phyloP scores from a whole-genome alignment of 2,329 filamentous ascomycete species.

The Hyphodiscus sp. region DNA sequence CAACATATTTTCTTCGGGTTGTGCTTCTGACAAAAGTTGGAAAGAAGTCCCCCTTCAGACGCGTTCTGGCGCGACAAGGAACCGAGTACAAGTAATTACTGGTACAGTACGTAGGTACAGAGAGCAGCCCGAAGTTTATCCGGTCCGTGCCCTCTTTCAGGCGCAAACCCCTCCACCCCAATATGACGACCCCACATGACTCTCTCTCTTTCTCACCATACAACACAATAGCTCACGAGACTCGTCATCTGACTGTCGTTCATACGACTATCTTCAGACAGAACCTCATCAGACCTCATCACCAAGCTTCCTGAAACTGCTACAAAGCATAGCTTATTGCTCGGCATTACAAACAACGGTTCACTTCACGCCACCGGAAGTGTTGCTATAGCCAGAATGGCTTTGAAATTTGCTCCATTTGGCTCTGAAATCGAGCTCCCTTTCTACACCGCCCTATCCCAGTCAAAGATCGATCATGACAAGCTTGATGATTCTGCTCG shows the following conservation, averaged over 20 bases:
- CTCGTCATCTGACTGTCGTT: background rate
- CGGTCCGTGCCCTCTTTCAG: background rate
- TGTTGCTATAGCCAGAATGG: constrained; percentile 14
- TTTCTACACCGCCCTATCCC: constrained; percentile 90
- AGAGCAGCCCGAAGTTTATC: background rate
- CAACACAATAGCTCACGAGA: background rate
- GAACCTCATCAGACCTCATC: background rate
- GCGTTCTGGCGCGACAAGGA: background rate
- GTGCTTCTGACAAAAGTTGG: background rate
- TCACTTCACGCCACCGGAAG: background rate
- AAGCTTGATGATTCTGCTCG: constrained; percentile 92
- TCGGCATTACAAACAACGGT: background rate
- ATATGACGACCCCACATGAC: background rate
- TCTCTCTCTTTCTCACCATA: background rate
- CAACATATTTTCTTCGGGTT: constrained; percentile 51
- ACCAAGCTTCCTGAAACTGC: background rate
- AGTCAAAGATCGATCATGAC: constrained; percentile 92
- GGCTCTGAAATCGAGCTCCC: constrained; percentile 90
- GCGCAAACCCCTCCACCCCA: background rate
- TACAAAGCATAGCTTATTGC: background rate
- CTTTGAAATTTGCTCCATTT: constrained; percentile 78
- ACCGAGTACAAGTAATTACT: too few species aligned
- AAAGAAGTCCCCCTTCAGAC: background rate
- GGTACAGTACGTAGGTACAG: too few species aligned
- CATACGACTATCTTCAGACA: background rate